phyloP scores from a whole-genome alignment of 768 basidiomycete species.

The Daedaleopsis sinensis region DNA sequence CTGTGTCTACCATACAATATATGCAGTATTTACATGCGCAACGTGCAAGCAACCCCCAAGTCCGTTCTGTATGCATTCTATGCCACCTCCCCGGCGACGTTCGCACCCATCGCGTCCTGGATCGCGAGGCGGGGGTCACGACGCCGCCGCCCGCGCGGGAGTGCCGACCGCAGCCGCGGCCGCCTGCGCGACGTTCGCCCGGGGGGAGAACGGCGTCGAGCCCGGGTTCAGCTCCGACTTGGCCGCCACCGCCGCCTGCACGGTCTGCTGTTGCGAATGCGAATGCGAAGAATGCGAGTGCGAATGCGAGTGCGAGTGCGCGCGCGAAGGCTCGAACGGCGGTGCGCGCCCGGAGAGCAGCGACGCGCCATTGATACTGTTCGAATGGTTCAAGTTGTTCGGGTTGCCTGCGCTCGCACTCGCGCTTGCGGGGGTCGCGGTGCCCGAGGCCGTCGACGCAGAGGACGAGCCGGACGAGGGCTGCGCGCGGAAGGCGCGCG shows the following conservation, averaged over 20 bases:
- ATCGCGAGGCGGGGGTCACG: neutral
- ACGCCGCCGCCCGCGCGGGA: conserved; percentile 2
- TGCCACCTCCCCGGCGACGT: too few relatives aligned
- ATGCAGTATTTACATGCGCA: too few relatives aligned
- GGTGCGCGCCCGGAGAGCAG: conserved; percentile 56
- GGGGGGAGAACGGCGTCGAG: conserved; percentile 30
- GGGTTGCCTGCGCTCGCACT: too few relatives aligned
- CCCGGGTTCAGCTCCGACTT: conserved; percentile 32
- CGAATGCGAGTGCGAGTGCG: conserved; percentile 14
- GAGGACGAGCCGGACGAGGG: conserved; percentile 23
- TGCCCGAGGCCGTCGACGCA: conserved; percentile 12
- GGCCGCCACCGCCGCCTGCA: conserved; percentile 1
- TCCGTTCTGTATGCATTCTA: too few relatives aligned
- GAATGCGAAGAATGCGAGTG: conserved; percentile 16
- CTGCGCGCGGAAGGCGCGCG: conserved; percentile 4
- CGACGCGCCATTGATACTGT: conserved; percentile 32
- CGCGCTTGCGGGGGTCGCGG: neutral
- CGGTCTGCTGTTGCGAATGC: conserved; percentile 8
- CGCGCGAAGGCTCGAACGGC: conserved; percentile 52
- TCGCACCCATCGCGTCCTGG: too few relatives aligned
- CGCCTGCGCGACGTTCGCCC: conserved; percentile 15
- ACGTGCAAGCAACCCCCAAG: too few relatives aligned
- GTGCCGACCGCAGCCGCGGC: neutral
- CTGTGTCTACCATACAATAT: too few relatives aligned
- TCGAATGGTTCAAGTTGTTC: too few relatives aligned